Evolutionary conservation across 176 grass and related monocot genomes (phyloP).

Genomic region (Aegilops umbellulata): DNA sequence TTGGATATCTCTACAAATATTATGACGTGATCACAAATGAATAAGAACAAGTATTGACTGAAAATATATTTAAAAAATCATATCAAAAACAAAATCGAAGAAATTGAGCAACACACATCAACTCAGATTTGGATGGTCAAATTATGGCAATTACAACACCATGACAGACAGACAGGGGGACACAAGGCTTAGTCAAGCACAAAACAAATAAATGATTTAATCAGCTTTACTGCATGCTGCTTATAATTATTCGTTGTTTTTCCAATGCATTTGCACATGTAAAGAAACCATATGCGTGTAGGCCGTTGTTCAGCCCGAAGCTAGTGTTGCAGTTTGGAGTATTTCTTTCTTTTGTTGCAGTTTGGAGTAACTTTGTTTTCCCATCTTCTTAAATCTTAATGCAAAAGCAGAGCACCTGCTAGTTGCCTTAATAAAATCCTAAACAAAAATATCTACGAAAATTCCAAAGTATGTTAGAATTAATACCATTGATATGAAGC

Average conservation of each 20-base stretch:
- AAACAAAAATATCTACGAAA: neutral
- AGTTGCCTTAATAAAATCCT: neutral
- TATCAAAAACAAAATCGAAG: neutral
- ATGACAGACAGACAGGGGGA: neutral
- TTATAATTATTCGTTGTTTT: neutral
- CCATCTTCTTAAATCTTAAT: neutral
- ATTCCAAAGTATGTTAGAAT: slow-evolving; percentile 16
- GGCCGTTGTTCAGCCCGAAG: neutral
- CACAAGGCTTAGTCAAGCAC: neutral
- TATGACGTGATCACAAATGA: slow-evolving; percentile 1
- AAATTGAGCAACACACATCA: slow-evolving; percentile 12
- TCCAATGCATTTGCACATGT: neutral
- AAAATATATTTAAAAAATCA: neutral
- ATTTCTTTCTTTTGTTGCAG: neutral
- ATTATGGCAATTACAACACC: slow-evolving; percentile 7
- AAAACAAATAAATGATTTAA: neutral
- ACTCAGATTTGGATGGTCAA: slow-evolving; percentile 14
- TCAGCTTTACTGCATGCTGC: neutral
- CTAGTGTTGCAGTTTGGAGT: neutral
- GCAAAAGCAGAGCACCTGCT: neutral
- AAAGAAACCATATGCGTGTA: neutral
- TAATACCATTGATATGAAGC: neutral
- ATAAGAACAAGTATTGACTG: neutral
- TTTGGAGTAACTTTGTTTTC: neutral
- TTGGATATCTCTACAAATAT: slow-evolving; percentile 85